Evolutionary conservation across 2,329 filamentous ascomycete species (phyloP), one percentile per base, ranked within the genome.

Genomic region (Fusarium camptoceras): DNA sequence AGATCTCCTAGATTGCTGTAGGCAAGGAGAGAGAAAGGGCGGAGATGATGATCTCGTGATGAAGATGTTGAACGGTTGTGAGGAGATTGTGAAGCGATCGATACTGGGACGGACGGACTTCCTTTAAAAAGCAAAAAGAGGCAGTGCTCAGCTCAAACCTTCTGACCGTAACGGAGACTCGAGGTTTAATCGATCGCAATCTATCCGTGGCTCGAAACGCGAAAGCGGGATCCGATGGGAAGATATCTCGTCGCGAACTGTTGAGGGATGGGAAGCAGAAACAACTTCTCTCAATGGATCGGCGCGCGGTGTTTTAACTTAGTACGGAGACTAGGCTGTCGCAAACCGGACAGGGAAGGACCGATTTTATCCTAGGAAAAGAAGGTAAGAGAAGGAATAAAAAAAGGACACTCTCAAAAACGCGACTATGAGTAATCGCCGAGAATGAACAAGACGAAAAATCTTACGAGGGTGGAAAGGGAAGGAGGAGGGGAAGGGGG

Each of bases 71-170:
- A 73, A 70, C 61, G 72, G 73, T 74, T 75, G 76, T 71, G 75
- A 73, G 76, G 75, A 76, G 75, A 77, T 53, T 73, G 76, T 80
- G 78, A 76, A 80, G 78, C 78, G 77, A 80, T 77, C 79, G 78
- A 69, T 76, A 75, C 73, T 78, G 77, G 76, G 74, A 77, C 75
- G 75, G 74, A 76, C 75, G 74, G 73, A 76, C 72, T 71, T 79
- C 67, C 49, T 53, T 76, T 78, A 75, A 75, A 74, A 77, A 77
- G 75, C 76, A 80, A 76, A 77, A 79, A 77, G 77, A 80, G 76
- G 74, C 78, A 76, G 77, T 79, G 73, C 76, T 76, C 74, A 77
- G 76, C 77, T 80, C 77, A 77, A 81, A 81, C 78, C 80, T 79
- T 75, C 68, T 74, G 67, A 68, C 61, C 66, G 69, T 67, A 62